Evolutionary conservation across 2,329 filamentous ascomycete species (phyloP).

Genomic region (Colletotrichum costaricense): DNA sequence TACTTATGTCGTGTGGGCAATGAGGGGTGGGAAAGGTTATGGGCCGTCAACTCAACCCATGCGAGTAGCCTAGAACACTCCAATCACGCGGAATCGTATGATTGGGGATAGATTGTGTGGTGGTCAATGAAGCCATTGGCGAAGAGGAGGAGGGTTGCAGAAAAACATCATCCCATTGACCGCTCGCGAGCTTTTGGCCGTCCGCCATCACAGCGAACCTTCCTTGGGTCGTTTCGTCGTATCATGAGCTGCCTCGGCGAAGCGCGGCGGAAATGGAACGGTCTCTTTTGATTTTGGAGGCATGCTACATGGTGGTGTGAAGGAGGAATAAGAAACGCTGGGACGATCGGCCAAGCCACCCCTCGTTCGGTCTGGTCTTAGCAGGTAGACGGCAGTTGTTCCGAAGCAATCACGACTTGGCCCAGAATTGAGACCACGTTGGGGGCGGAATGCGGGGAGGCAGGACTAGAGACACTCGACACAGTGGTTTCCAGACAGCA

Average conservation of each 20-base stretch:
- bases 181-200: background rate
- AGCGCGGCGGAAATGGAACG: background rate
- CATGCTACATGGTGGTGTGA: conserved; percentile 2
- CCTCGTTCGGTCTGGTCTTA: conserved; percentile 3
- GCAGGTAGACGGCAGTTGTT: conserved; percentile 13
- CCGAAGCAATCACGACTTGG: conserved; percentile 4
- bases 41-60: conserved; percentile 19
- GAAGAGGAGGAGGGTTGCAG: conserved; percentile 13
- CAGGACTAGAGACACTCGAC: background rate
- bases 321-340: background rate
- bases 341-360: conserved; percentile 1
- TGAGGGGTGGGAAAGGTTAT: background rate
- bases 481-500: background rate
- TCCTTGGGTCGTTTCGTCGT: background rate
- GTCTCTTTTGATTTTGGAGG: background rate
- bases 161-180: conserved; percentile 13
- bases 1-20: background rate
- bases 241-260: background rate
- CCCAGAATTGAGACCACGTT: conserved; percentile 8
- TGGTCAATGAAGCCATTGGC: conserved; percentile 12
- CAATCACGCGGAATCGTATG: conserved; percentile 28
- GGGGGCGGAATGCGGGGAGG: conserved; percentile 26
- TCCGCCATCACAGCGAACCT: background rate
- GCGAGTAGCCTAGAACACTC: background rate
- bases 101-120: background rate